Conservation (phyloP, 2,329 filamentous ascomycete species). For the Catunica adiposa region DNA sequence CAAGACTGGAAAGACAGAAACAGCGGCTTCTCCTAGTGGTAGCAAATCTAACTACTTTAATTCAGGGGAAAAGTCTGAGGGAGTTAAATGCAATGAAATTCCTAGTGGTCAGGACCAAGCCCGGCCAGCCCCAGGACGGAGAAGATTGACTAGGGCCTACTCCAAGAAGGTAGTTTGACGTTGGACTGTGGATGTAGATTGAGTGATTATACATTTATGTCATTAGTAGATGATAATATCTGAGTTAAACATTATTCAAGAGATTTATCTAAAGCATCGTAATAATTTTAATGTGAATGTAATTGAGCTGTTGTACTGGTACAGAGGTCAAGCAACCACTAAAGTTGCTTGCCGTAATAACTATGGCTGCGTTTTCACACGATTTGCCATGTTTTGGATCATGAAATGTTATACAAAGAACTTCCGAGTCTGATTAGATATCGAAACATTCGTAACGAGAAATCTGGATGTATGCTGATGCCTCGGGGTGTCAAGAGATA, state of each 20-base stretch:
- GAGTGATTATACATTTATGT: neutral
- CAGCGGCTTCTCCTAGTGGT: neutral
- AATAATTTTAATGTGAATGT: neutral
- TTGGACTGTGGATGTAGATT: too few species aligned
- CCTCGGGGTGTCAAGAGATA: too few species aligned
- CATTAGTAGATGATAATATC: neutral
- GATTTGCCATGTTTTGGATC: neutral
- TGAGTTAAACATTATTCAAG: too few species aligned
- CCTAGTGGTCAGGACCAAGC: neutral
- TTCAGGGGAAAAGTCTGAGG: neutral
- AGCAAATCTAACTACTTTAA: neutral
- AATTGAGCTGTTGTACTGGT: conserved; percentile 13
- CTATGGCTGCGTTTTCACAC: neutral
- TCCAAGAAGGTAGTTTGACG: neutral
- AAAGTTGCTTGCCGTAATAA: neutral
- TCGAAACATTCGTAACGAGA: too few species aligned
- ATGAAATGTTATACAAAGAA: neutral
- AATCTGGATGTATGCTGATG: too few species aligned
- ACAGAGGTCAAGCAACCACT: conserved; percentile 1
- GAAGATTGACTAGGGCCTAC: neutral
- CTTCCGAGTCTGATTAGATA: neutral
- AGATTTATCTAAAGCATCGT: too few species aligned
- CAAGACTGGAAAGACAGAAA: neutral
- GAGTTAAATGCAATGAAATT: neutral
- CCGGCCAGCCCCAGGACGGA: neutral